A percentile compares a stretch with the other conserved stretches of the same genome.
Conservation (phyloP, 208 protist species). For the Balamuthia mandrillaris region DNA sequence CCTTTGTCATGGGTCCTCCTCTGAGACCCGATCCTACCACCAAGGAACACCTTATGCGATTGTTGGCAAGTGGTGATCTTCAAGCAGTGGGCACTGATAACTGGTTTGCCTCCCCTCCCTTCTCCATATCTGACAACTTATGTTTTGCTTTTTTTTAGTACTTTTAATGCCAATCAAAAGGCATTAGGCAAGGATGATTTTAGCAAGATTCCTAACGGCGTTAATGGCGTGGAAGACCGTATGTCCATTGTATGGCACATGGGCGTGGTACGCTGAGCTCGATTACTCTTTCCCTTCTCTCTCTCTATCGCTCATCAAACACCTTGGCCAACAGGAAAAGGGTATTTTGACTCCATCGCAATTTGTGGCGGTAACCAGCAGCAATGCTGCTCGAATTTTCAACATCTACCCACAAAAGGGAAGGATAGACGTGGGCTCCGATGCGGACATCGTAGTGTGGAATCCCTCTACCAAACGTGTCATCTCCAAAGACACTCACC, state of each 20-base stretch:
- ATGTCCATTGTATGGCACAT: constrained; percentile 74
- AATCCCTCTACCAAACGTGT: constrained; percentile 54
- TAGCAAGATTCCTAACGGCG: constrained; percentile 73
- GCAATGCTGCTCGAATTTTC: constrained; percentile 74
- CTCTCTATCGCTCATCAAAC: background rate
- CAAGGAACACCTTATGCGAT: constrained; percentile 59
- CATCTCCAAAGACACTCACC: constrained; percentile 70
- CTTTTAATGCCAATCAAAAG: constrained; percentile 75
- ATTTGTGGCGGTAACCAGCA: constrained; percentile 65
- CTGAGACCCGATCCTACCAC: constrained; percentile 71
- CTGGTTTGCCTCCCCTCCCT: too few species aligned
- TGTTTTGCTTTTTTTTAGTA: too few species aligned
- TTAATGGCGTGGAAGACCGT: constrained; percentile 75
- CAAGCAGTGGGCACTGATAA: constrained; percentile 57
- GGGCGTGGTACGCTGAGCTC: constrained; percentile 60
- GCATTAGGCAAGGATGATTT: constrained; percentile 76
- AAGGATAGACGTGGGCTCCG: constrained; percentile 62
- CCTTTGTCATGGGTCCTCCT: constrained; percentile 75
- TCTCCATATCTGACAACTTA: constrained; percentile 72
- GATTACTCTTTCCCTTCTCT: background rate
- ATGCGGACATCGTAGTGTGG: constrained; percentile 73
- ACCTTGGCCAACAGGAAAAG: background rate
- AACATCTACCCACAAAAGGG: constrained; percentile 78
- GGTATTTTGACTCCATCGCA: constrained; percentile 55
- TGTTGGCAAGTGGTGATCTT: constrained; percentile 68